Evolutionary conservation across 805 yeast species (phyloP), one percentile per base, ranked within the genome.

Genomic region (Debaryomyces hansenii): DNA sequence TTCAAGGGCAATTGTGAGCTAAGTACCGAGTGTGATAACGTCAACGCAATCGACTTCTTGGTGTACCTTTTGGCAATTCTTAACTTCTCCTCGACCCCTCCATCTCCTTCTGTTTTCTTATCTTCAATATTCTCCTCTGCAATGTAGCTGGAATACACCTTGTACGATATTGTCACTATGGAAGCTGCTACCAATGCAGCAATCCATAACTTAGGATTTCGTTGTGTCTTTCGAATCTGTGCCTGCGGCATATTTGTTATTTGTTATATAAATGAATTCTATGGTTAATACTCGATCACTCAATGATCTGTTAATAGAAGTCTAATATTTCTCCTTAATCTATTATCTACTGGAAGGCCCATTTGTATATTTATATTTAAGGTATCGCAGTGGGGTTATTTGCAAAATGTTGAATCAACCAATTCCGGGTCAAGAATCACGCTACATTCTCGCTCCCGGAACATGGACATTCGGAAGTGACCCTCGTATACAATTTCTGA

Each of bases 11-110:
- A 55, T 40, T 61, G 55, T 40, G 67, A 60, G 44, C 59, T 63
- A 47, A 72, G 55, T n/a, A 72, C 67, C 24, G 73, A 65, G 42
- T 70, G 70, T 39, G 73, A 70, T 37, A 72, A 63, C 7, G 77
- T 72, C 51, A 72, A 60, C 5, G 74, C 76, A 29, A 72, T 68
- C 16, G 67, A 57, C 49, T 70, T 69, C 45, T 58, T 58, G 21
- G 63, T 55, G 49, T 65, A 68, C 29, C 50, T 41, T 39, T 45
- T 49, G 3, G 41, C 37, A 1, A 47, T 41, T 29, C 40, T 29
- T n/a, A 41, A 29, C 41, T 16, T 46, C 34, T 37, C 34, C 35
- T 38, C 31, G 15, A 11, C 28, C 27, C 5, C 5, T 24, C 18
- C 18, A 28, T 41, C 48, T n/a, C 38, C 16, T 20, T 41, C 48